Evolutionary conservation across 208 protist genomes (phyloP).

Genomic region (Phytomonas serpens): DNA sequence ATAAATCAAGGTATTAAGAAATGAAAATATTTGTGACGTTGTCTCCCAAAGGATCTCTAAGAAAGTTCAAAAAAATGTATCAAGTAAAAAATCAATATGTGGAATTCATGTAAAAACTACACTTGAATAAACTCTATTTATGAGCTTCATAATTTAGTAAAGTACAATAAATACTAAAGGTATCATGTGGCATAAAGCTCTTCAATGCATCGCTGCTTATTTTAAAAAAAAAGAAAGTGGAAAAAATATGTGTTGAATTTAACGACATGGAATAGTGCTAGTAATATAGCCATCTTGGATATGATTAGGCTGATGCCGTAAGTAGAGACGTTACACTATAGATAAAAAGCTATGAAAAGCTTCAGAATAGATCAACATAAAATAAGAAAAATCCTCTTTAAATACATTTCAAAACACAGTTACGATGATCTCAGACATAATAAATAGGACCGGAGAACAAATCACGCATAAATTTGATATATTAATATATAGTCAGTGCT

Average conservation of each 20-base stretch:
- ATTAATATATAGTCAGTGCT: neutral
- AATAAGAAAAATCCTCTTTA: neutral
- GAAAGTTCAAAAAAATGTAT: neutral
- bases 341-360: neutral
- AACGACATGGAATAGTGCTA: neutral
- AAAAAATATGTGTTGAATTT: neutral
- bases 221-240: no score
- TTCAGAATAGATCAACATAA: neutral
- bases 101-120: neutral
- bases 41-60: neutral
- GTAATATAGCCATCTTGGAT: neutral
- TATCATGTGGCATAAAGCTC: neutral
- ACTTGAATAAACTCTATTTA: neutral
- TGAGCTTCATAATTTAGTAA: neutral
- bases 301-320: neutral
- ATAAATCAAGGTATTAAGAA: neutral
- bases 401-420: neutral
- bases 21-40: neutral
- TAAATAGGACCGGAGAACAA: neutral
- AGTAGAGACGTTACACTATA: neutral
- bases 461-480: neutral
- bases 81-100: neutral
- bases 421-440: neutral
- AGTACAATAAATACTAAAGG: neutral
- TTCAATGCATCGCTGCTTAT: neutral